A percentile compares a stretch with the other conserved stretches of the same genome.
Conservation (phyloP, 2,329 filamentous ascomycete species). For the Zelopaecilomyces penicillatus region DNA sequence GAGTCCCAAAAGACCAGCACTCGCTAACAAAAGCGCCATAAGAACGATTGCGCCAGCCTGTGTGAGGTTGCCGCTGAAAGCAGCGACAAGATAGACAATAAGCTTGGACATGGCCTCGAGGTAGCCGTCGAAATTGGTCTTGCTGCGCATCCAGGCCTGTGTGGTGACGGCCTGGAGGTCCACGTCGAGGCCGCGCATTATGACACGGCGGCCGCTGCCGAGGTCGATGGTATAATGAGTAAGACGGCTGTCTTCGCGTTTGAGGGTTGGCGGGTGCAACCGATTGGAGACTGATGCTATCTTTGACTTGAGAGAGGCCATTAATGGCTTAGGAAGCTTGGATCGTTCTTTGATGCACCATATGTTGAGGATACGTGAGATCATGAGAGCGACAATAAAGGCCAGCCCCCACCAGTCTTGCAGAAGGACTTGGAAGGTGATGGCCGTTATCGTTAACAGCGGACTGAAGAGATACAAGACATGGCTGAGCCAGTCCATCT, state of each 20-base stretch:
- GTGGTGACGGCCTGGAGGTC: slow-evolving; percentile 54
- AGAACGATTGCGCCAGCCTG: slow-evolving; percentile 44
- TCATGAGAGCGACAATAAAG: slow-evolving; percentile 40
- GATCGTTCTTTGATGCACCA: slow-evolving; percentile 46
- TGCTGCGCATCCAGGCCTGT: slow-evolving; percentile 45
- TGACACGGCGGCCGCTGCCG: slow-evolving; percentile 40
- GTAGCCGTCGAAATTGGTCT: slow-evolving; percentile 42
- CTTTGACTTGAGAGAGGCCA: not conserved
- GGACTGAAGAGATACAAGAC: slow-evolving; percentile 40
- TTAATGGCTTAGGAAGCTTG: slow-evolving; percentile 4
- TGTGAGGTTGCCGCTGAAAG: slow-evolving; percentile 46
- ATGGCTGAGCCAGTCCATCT: slow-evolving; percentile 39
- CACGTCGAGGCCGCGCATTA: slow-evolving; percentile 43
- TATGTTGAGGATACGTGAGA: slow-evolving; percentile 48
- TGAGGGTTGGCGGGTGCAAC: not conserved
- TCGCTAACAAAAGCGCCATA: slow-evolving; percentile 41
- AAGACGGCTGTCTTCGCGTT: slow-evolving; percentile 9
- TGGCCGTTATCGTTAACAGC: slow-evolving; percentile 34
- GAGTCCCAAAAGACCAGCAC: slow-evolving; percentile 43
- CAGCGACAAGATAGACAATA: slow-evolving; percentile 49
- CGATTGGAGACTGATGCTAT: not conserved
- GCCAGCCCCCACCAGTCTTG: slow-evolving; percentile 45
- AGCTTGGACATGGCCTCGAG: slow-evolving; percentile 46
- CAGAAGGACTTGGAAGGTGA: slow-evolving; percentile 37
- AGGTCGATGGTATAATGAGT: slow-evolving; percentile 45